These are phyloP conservation scores for Isabelozyma rhagii DNA, from an alignment of 805 yeast species.

Conservation along the genomic window DNA sequence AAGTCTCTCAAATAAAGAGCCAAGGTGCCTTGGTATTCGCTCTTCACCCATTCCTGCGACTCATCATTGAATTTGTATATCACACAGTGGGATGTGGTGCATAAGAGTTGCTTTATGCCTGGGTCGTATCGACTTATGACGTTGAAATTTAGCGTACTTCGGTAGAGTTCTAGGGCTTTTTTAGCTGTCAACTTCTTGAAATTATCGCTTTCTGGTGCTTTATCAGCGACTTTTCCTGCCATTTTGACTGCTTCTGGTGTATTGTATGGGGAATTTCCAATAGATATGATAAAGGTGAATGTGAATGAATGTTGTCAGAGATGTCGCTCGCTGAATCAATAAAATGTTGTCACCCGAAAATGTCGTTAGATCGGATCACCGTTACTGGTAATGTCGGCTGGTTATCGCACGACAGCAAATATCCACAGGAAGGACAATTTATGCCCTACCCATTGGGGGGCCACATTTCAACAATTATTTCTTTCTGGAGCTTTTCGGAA, in stretches of 20 bases:
- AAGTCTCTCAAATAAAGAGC: slow-evolving; percentile 59
- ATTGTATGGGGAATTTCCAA: no score
- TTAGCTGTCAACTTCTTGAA: slow-evolving; percentile 29
- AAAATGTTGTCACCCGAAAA: no score
- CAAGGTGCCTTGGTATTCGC: slow-evolving; percentile 68
- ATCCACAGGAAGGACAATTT: no score
- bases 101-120: slow-evolving; percentile 60
- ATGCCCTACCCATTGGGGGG: no score
- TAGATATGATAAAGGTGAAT: no score
- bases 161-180: slow-evolving; percentile 57
- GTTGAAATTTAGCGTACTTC: slow-evolving; percentile 68
- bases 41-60: slow-evolving; percentile 64
- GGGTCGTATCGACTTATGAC: slow-evolving; percentile 79
- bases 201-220: not conserved
- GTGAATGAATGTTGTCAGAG: no score
- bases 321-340: no score
- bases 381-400: no score
- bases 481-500: no score
- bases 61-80: slow-evolving; percentile 59
- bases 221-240: not conserved
- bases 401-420: no score
- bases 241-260: not conserved
- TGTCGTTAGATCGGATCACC: no score
- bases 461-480: no score
- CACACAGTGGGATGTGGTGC: slow-evolving; percentile 69